Percentiles rank a stretch among this genome's conserved stretches.
phyloP scores from a whole-genome alignment of 805 yeast species.

The Ogataea henricii region DNA sequence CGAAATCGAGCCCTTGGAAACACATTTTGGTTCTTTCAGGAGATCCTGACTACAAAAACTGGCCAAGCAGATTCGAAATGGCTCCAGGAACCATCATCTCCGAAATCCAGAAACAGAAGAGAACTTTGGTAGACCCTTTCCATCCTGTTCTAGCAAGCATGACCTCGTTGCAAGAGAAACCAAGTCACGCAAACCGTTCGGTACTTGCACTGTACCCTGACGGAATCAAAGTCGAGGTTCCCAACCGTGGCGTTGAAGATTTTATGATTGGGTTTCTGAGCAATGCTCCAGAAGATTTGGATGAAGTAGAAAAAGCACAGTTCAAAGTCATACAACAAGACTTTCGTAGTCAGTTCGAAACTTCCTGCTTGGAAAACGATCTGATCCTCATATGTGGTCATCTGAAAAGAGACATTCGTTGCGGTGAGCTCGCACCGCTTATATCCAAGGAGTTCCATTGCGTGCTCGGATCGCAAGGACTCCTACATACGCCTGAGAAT shows the following conservation, averaged over 20 bases:
- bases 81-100: constrained; percentile 46
- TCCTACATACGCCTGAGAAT: constrained; percentile 27
- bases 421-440: constrained; percentile 68
- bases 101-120: constrained; percentile 39
- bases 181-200: constrained; percentile 27
- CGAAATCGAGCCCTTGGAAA: constrained; percentile 54
- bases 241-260: constrained; percentile 25
- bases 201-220: constrained; percentile 52
- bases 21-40: constrained; percentile 58
- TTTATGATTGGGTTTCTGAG: constrained; percentile 46
- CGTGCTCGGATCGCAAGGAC: constrained; percentile 39
- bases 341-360: constrained; percentile 18
- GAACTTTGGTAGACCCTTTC: constrained; percentile 39
- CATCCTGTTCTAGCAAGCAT: constrained; percentile 56
- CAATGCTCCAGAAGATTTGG: constrained; percentile 33
- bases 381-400: constrained; percentile 69
- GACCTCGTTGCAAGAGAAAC: constrained; percentile 34
- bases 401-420: constrained; percentile 58
- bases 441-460: constrained; percentile 50
- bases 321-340: constrained; percentile 12
- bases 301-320: constrained; percentile 8
- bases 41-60: constrained; percentile 35
- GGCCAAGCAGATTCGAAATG: constrained; percentile 56
- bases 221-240: constrained; percentile 42
- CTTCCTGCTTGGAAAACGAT: constrained; percentile 25